Conservation (phyloP, 2,329 filamentous ascomycete genomes). For the Rhinocladiella similis region DNA sequence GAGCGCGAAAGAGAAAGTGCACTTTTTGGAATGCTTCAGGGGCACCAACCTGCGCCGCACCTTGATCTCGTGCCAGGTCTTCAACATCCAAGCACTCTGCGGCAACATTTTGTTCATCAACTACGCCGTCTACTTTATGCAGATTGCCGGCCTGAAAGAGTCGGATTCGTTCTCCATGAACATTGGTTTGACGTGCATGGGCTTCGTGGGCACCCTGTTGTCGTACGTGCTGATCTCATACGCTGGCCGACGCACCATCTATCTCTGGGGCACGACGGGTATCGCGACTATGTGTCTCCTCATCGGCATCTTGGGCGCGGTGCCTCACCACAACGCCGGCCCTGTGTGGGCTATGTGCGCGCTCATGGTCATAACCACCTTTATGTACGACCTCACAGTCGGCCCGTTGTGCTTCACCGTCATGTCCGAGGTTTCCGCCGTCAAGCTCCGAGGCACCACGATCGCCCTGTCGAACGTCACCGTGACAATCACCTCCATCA, state of each 20-base stretch:
- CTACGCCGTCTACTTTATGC: conserved; percentile 36
- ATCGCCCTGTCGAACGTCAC: background rate
- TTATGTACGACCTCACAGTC: conserved; percentile 56
- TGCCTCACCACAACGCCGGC: conserved; percentile 15
- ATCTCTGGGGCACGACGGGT: conserved; percentile 30
- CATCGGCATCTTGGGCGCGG: conserved; percentile 32
- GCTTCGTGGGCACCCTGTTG: conserved; percentile 44
- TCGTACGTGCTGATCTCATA: conserved; percentile 33
- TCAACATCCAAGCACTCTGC: conserved; percentile 35
- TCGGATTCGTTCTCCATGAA: conserved; percentile 41
- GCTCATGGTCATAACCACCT: conserved; percentile 54
- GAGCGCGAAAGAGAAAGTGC: conserved; percentile 18
- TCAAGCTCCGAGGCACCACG: conserved; percentile 40
- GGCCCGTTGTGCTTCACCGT: conserved; percentile 56
- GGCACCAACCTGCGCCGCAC: conserved; percentile 33
- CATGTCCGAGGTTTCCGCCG: conserved; percentile 54
- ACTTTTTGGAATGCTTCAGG: conserved; percentile 32
- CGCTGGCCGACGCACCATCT: conserved; percentile 41
- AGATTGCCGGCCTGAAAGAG: conserved; percentile 36
- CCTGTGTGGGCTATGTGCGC: conserved; percentile 40
- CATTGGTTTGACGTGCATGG: conserved; percentile 64
- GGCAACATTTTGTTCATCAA: conserved; percentile 32
- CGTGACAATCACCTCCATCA: background rate
- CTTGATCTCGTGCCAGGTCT: conserved; percentile 35
- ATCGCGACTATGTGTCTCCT: conserved; percentile 31